A percentile compares a stretch with the other conserved stretches of the same genome.
These are phyloP conservation scores for Sophora flavescens DNA, from an alignment of 306 rosid species.

Conservation along the genomic window DNA sequence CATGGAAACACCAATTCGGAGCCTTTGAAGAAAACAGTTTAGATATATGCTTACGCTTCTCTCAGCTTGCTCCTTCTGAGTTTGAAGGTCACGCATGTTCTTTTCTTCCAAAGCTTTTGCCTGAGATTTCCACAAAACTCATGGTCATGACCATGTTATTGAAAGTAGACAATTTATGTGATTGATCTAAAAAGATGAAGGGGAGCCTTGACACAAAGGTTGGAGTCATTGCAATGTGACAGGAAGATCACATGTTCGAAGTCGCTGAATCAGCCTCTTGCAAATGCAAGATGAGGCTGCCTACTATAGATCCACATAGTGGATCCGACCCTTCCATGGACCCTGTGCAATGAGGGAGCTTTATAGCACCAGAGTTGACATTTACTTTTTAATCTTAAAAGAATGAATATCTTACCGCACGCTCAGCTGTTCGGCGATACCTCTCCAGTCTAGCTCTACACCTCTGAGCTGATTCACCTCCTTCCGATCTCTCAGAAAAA, in stretches of 20 bases:
- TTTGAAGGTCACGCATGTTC: conserved; percentile 82
- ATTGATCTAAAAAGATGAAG: conserved; percentile 29
- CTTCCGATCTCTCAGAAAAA: conserved; percentile 71
- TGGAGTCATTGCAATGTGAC: too few species aligned
- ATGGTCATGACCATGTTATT: conserved; percentile 39
- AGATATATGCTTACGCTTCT: conserved; percentile 67
- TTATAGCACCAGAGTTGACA: too few species aligned
- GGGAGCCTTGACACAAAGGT: too few species aligned
- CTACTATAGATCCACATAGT: too few species aligned
- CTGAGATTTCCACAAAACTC: conserved; percentile 58
- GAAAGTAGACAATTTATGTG: conserved; percentile 16
- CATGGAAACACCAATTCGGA: conserved; percentile 39
- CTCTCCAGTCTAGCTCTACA: conserved; percentile 97
- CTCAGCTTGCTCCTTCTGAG: conserved; percentile 92
- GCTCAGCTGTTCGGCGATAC: conserved; percentile 88
- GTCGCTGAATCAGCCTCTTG: too few species aligned
- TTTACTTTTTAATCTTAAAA: too few species aligned
- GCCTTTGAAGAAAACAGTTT: not conserved
- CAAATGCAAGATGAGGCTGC: too few species aligned
- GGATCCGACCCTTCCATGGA: too few species aligned
- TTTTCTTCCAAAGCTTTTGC: conserved; percentile 94
- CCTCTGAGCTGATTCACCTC: conserved; percentile 94
- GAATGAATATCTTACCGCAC: conserved; percentile 71
- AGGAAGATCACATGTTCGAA: too few species aligned
- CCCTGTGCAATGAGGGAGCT: too few species aligned